Conservation (phyloP, 441 rosid genomes). For the Croton setiger region DNA sequence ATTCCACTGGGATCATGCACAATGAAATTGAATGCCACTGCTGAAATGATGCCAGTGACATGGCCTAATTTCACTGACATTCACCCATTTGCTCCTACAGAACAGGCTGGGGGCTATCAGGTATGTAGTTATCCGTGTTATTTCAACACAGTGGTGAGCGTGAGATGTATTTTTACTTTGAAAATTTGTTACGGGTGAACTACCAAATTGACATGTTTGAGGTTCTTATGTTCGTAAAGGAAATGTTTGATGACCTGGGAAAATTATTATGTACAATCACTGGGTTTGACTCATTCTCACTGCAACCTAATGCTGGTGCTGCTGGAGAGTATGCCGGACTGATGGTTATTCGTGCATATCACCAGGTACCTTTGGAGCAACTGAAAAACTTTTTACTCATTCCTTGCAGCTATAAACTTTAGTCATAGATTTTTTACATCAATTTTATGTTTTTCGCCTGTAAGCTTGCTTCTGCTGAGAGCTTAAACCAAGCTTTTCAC, state of each 20-base stretch:
- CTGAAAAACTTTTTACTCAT: conserved; percentile 6
- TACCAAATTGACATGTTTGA: conserved; percentile 21
- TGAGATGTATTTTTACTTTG: neutral
- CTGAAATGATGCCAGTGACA: conserved; percentile 96
- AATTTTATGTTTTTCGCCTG: neutral
- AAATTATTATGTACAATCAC: conserved; percentile 76
- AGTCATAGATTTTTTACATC: neutral
- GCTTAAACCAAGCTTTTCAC: neutral
- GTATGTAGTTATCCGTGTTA: conserved; percentile 32
- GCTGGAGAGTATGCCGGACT: conserved; percentile 98
- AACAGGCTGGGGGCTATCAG: conserved; percentile 92
- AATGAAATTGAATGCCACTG: conserved; percentile 92
- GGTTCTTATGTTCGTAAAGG: conserved; percentile 42
- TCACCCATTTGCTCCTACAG: conserved; percentile 89
- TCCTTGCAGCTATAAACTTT: neutral
- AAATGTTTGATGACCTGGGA: conserved; percentile 88
- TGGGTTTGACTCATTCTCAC: conserved; percentile 94
- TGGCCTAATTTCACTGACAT: conserved; percentile 83
- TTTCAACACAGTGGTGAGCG: neutral
- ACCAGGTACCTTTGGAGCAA: conserved; percentile 43
- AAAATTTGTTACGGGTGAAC: conserved; percentile 10
- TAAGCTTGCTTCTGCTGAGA: neutral
- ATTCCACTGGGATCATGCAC: conserved; percentile 98
- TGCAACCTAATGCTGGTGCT: conserved; percentile 99
- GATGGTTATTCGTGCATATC: conserved; percentile 98